Evolutionary conservation across 805 yeast species (phyloP).

Genomic region (baker's yeast (Saccharomyces cerevisiae)): DNA sequence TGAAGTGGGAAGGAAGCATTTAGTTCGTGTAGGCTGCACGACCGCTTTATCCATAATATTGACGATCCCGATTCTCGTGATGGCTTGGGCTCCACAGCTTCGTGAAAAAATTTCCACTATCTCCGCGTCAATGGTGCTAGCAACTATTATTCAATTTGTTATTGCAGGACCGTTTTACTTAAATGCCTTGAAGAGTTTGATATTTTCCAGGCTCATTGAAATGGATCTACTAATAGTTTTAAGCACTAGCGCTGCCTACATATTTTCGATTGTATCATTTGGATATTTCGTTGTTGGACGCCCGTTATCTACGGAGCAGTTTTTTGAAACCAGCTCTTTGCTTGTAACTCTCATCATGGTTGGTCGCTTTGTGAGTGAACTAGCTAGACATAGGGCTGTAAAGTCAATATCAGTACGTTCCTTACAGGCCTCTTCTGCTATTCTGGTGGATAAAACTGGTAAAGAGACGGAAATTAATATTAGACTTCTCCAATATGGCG

Average conservation of each 20-base stretch:
- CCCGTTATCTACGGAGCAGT: background rate
- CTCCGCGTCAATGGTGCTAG: background rate
- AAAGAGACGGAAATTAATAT: background rate
- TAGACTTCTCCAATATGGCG: background rate
- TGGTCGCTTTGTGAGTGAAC: background rate
- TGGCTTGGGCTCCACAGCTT: background rate
- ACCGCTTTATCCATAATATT: background rate
- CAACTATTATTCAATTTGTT: background rate
- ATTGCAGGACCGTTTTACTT: background rate
- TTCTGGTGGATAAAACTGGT: background rate
- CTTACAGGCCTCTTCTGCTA: slow-evolving; percentile 1
- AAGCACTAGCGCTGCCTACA: background rate
- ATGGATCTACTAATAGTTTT: background rate
- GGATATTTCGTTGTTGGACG: background rate
- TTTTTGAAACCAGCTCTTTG: background rate
- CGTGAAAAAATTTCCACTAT: background rate
- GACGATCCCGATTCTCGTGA: background rate
- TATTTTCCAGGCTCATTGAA: background rate
- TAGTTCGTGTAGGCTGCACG: background rate
- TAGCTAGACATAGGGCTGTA: background rate
- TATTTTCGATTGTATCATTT: background rate
- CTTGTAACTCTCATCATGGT: background rate
- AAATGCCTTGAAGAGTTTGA: background rate
- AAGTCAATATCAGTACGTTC: slow-evolving; percentile 1
- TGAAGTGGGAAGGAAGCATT: background rate